phyloP scores from a whole-genome alignment of 2,329 filamentous ascomycete species.

The Talaromyces verruculosus region DNA sequence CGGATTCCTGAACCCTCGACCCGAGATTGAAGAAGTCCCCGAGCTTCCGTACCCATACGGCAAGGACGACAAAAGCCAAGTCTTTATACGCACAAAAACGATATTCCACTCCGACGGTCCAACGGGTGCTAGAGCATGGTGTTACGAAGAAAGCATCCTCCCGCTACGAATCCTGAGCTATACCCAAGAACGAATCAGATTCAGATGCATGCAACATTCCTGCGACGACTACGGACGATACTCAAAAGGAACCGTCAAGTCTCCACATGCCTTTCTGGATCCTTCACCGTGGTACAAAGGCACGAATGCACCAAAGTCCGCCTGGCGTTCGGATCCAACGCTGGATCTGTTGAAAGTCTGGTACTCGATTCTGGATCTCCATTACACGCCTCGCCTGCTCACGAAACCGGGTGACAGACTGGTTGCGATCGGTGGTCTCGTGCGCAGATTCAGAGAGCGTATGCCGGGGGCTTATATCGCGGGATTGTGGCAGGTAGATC shows the following conservation, averaged over 20 bases:
- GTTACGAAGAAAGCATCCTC: constrained; percentile 13
- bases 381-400: constrained; percentile 13
- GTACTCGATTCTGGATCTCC: constrained; percentile 8
- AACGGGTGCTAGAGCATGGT: constrained; percentile 11
- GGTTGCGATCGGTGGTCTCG: constrained; percentile 5
- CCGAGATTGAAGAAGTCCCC: neutral
- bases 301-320: neutral
- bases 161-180: constrained; percentile 1
- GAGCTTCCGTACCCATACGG: constrained; percentile 3
- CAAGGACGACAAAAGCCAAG: neutral
- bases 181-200: neutral
- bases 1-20: constrained; percentile 2
- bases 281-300: constrained; percentile 9
- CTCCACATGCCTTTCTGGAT: neutral
- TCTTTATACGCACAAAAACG: constrained; percentile 2
- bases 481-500: constrained; percentile 9
- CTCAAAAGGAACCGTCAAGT: neutral
- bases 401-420: constrained; percentile 14
- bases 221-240: constrained; percentile 12
- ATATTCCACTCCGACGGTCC: neutral
- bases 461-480: constrained; percentile 10
- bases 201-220: neutral
- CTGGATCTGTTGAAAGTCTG: constrained; percentile 9
- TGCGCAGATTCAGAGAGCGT: neutral
- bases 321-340: neutral